Base-by-base conservation (phyloP, 768 basidiomycete species). In the Amanita phalloides region DNA sequence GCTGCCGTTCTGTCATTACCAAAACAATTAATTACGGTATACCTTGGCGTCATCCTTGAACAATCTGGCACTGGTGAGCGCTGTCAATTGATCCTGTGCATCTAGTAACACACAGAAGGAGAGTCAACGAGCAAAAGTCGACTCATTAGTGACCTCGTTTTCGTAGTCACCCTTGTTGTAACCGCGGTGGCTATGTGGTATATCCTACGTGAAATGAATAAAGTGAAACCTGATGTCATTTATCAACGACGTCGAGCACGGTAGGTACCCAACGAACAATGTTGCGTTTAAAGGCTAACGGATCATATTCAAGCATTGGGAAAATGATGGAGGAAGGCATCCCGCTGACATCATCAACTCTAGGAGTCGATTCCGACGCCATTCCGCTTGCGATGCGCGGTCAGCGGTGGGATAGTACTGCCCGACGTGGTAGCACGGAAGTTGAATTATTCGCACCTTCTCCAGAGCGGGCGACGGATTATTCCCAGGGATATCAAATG, bases 1-100 rank as follows among this genome's bases (percentile, higher is more conserved):
- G 91, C 93, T 21, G 86, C 91, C 3, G 67, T 92, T 57, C 69
- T 93, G 14, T 89, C 90, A 17, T 66, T 91, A 61, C 92, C 92
- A 6, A 94, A 94, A 62, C 92, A 96, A 64, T 84, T 96, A 58
- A 77, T 91, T 57, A 89, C 86, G 6, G 93, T 96, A 10, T 96
- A 96, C 61, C 76, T 94, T 13, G 92, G 92, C 33, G 90, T 89
- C 28, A 71, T 87, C 26, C 64, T 90, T n/a, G 78, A 85, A 56
- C 68, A 77, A 50, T 70, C 74, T 3, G 65, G 58, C 5, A 67
- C 60, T 20, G 73, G 71, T 69, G 6, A 25, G 63, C 41, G n/a
- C 17, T 13, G 26, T 23, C n/a, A n/a, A 10, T 41, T 8, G 35
- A 36, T 39, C 38, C 28, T 6, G 35, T 25, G n/a, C 49, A 10